Conservation (phyloP, 2,329 filamentous ascomycete species). For the Talaromyces pinophilus region DNA sequence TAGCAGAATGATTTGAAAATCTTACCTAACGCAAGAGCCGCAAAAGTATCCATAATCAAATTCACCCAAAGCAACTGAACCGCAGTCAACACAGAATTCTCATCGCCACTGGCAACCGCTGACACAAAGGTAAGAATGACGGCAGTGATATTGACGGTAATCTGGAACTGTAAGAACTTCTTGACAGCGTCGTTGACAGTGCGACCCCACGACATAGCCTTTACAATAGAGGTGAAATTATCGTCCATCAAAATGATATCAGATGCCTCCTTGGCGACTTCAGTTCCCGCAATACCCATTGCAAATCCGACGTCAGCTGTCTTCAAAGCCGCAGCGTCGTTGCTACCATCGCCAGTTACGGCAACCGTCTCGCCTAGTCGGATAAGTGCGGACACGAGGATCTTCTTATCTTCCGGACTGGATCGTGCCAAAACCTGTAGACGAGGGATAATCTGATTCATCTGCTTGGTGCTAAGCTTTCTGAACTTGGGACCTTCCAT, state of each 20-base stretch:
- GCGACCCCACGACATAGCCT: constrained; percentile 77
- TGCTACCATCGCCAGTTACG: constrained; percentile 81
- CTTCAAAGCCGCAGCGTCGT: constrained; percentile 78
- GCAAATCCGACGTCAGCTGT: constrained; percentile 81
- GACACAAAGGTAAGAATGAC: constrained; percentile 66
- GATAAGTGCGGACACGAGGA: constrained; percentile 70
- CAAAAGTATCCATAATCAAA: constrained; percentile 70
- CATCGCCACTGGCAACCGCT: constrained; percentile 58
- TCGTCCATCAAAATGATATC: constrained; percentile 87
- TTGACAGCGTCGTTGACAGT: constrained; percentile 77
- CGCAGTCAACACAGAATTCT: constrained; percentile 63
- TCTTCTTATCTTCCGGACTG: constrained; percentile 74
- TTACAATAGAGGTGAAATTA: constrained; percentile 84
- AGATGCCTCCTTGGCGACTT: constrained; percentile 82
- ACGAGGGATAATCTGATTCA: constrained; percentile 66
- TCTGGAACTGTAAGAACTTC: constrained; percentile 62
- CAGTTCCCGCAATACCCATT: constrained; percentile 81
- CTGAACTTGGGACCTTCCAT: constrained; percentile 80
- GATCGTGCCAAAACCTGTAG: constrained; percentile 73
- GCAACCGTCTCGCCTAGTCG: constrained; percentile 75
- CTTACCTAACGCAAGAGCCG: constrained; percentile 59
- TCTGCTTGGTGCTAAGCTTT: constrained; percentile 66
- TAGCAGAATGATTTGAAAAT: not conserved
- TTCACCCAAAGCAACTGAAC: constrained; percentile 71
- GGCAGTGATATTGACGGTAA: constrained; percentile 66